Percentiles rank a stretch among this genome's conserved stretches.
phyloP scores from a whole-genome alignment of 768 basidiomycete genomes.

The Suillus luteus region DNA sequence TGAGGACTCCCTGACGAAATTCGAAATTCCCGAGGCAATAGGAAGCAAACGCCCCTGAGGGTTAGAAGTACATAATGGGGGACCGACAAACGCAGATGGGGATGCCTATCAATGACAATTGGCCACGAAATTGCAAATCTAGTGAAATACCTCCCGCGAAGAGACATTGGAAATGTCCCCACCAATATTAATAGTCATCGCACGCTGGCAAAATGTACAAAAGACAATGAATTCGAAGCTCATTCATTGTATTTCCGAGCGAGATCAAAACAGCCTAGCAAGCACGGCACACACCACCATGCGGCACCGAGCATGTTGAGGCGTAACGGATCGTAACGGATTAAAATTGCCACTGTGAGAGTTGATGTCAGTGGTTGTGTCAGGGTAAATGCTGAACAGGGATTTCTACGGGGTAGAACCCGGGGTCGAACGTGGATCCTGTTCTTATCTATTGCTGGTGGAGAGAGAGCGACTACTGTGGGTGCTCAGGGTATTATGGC shows the following conservation, averaged over 20 bases:
- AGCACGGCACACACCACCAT: neutral
- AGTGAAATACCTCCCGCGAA: neutral
- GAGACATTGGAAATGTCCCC: neutral
- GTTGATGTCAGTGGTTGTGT: conserved; percentile 2
- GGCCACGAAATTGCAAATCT: neutral
- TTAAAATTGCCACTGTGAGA: conserved; percentile 5
- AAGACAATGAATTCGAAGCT: conserved; percentile 1
- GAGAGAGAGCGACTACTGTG: neutral
- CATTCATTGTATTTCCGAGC: conserved; percentile 1
- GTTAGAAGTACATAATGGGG: neutral
- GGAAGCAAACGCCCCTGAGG: neutral
- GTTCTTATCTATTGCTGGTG: neutral
- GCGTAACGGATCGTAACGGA: neutral
- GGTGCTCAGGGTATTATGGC: neutral
- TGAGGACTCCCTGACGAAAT: neutral
- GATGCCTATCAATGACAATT: neutral
- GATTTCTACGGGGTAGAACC: neutral
- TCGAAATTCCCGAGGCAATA: conserved; percentile 5
- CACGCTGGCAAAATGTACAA: neutral
- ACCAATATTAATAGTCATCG: neutral
- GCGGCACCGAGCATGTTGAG: neutral
- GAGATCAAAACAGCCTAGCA: conserved; percentile 8
- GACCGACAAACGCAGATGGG: neutral
- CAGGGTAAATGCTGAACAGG: conserved; percentile 5
- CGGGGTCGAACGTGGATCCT: neutral